Evolutionary conservation across 192 early-diverging fungal species (phyloP).

Genomic region (Dissophora globulifera): DNA sequence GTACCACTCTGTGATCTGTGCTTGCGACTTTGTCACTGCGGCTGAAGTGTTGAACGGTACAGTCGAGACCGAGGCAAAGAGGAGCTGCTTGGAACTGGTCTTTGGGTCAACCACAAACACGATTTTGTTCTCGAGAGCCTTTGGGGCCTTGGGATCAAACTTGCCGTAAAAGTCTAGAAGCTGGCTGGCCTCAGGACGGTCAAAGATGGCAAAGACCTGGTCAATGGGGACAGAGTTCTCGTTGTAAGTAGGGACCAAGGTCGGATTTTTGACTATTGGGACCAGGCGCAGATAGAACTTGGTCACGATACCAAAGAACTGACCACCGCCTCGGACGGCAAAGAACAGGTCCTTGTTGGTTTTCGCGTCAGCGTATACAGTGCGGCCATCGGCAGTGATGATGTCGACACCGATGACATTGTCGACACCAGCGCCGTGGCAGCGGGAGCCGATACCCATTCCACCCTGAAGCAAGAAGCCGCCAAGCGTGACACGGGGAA

Average conservation of each 20-base stretch:
- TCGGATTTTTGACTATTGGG: constrained; percentile 48
- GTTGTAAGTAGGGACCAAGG: constrained; percentile 40
- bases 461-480: constrained; percentile 51
- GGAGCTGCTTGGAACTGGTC: constrained; percentile 45
- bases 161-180: constrained; percentile 42
- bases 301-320: constrained; percentile 52
- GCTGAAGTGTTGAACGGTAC: constrained; percentile 43
- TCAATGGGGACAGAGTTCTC: constrained; percentile 32
- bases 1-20: constrained; percentile 42
- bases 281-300: constrained; percentile 43
- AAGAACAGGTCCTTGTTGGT: constrained; percentile 47
- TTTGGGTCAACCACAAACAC: constrained; percentile 33
- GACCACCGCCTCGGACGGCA: constrained; percentile 49
- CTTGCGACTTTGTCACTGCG: constrained; percentile 37
- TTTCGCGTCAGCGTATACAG: constrained; percentile 39
- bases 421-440: constrained; percentile 45
- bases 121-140: constrained; percentile 50
- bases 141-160: constrained; percentile 45
- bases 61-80: constrained; percentile 47
- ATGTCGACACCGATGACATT: constrained; percentile 50
- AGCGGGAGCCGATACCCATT: constrained; percentile 50
- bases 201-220: constrained; percentile 54
- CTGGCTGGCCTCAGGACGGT: constrained; percentile 35
- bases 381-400: constrained; percentile 27
- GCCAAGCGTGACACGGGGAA: constrained; percentile 36